Base-by-base conservation (phyloP, 768 basidiomycete genomes). In the Megacollybia marginata region DNA sequence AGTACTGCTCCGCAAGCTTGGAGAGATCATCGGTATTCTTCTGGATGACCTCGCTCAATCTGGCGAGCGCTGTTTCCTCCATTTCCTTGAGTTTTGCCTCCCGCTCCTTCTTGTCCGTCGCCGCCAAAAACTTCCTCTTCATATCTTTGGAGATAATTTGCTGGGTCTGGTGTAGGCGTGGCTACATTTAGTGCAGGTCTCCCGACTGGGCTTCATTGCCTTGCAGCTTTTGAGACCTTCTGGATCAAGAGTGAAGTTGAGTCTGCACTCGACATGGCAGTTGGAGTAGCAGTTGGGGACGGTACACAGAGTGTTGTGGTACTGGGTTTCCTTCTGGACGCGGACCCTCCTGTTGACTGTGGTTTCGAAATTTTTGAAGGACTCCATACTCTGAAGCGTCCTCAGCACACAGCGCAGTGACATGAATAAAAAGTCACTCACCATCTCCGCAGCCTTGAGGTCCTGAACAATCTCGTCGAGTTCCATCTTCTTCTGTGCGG, bases 271-370 rank as follows among this genome's bases (percentile, higher is more conserved):
- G 10, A 31, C 28, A 19, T 52, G 51, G 28, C 57, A 58, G 45
- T 58, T 58, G 20, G 47, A 49, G 33, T 54, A 54, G 38, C 57
- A 58, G 32, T 47, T 20, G 51, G 46, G 33, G 45, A n/a, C n/a
- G n/a, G n/a, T n/a, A n/a, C n/a, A n/a, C n/a, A n/a, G n/a, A n/a
- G n/a, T n/a, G n/a, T n/a, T n/a, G n/a, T n/a, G n/a, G n/a, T n/a
- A n/a, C n/a, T n/a, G n/a, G n/a, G n/a, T n/a, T n/a, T n/a, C n/a
- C n/a, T n/a, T n/a, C n/a, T n/a, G n/a, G n/a, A n/a, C n/a, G n/a
- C n/a, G n/a, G n/a, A n/a, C n/a, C n/a, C n/a, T n/a, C n/a, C n/a
- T n/a, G n/a, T n/a, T n/a, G n/a, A n/a, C n/a, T n/a, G n/a, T n/a
- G n/a, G n/a, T 33, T 46, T 53, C 16, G 42, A 49, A 58, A 16